phyloP scores from a whole-genome alignment of 805 yeast genomes.

The Lipomyces lipofer region DNA sequence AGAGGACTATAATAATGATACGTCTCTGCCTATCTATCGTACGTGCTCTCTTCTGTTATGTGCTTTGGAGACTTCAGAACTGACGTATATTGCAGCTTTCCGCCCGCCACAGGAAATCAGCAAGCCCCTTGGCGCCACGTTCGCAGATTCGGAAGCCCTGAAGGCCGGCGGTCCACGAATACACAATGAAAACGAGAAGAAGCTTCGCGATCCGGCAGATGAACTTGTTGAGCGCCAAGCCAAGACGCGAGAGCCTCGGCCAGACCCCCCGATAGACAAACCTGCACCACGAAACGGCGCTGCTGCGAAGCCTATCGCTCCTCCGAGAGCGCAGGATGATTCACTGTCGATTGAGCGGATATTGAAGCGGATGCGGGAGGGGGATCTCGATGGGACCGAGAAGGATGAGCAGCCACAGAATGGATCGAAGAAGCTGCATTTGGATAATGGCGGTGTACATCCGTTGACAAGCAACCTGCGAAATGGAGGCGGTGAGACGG shows the following conservation, averaged over 20 bases:
- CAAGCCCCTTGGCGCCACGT: constrained; percentile 32
- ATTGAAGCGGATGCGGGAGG: constrained; percentile 19
- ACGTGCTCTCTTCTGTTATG: constrained; percentile 4
- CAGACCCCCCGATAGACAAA: constrained; percentile 18
- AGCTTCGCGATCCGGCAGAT: constrained; percentile 23
- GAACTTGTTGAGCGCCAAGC: constrained; percentile 18
- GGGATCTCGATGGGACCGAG: neutral
- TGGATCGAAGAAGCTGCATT: constrained; percentile 11
- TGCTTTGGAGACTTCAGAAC: neutral
- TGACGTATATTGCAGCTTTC: constrained; percentile 21
- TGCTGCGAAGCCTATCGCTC: constrained; percentile 6
- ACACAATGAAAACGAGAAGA: constrained; percentile 1
- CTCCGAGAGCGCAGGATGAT: constrained; percentile 6
- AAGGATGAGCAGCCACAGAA: constrained; percentile 1
- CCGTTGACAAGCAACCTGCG: neutral
- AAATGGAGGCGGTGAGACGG: neutral
- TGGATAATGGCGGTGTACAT: constrained; percentile 3
- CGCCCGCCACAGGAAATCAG: constrained; percentile 32
- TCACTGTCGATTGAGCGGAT: constrained; percentile 9
- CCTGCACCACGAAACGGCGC: constrained; percentile 18
- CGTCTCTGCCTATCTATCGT: constrained; percentile 30
- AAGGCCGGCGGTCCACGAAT: constrained; percentile 31
- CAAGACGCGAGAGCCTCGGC: constrained; percentile 7
- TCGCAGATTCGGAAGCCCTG: constrained; percentile 28
- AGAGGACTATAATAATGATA: constrained; percentile 28